Conservation (phyloP, 371 early-diverging fungal species). For the Rhizopus arrhizus region DNA sequence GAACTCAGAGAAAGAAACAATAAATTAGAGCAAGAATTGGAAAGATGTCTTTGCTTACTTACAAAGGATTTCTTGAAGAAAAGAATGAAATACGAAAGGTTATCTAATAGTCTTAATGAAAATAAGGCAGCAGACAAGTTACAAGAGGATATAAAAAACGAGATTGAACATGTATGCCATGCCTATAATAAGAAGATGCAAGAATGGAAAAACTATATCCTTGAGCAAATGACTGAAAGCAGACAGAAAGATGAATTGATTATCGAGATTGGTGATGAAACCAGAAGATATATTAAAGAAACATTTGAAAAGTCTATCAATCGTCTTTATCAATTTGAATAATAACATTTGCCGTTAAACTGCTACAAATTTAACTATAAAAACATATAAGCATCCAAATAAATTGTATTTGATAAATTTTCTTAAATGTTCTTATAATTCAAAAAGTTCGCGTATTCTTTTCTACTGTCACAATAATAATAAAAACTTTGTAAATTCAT, state of each 20-base stretch:
- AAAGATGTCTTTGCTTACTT: not conserved
- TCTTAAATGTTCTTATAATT: no score
- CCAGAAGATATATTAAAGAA: conserved; percentile 2
- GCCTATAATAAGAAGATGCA: not conserved
- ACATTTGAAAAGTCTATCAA: not conserved
- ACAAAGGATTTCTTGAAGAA: not conserved
- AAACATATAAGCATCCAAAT: no score
- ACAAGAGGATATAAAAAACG: not conserved
- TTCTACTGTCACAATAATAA: no score
- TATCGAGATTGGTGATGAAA: not conserved
- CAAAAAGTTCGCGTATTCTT: no score
- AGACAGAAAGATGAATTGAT: not conserved
- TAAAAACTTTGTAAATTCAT: no score
- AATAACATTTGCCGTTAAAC: no score
- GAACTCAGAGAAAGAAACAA: not conserved
- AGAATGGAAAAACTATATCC: not conserved
- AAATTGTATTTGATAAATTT: no score
- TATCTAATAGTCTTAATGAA: not conserved
- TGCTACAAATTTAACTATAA: no score
- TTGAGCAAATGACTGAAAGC: not conserved
- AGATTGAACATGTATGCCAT: not conserved
- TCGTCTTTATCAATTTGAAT: not conserved
- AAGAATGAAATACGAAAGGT: not conserved
- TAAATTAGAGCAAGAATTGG: not conserved
- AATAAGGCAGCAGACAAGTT: not conserved